These are phyloP conservation scores for Yarrowia bubula DNA, from an alignment of 805 yeast genomes.

Conservation along the genomic window DNA sequence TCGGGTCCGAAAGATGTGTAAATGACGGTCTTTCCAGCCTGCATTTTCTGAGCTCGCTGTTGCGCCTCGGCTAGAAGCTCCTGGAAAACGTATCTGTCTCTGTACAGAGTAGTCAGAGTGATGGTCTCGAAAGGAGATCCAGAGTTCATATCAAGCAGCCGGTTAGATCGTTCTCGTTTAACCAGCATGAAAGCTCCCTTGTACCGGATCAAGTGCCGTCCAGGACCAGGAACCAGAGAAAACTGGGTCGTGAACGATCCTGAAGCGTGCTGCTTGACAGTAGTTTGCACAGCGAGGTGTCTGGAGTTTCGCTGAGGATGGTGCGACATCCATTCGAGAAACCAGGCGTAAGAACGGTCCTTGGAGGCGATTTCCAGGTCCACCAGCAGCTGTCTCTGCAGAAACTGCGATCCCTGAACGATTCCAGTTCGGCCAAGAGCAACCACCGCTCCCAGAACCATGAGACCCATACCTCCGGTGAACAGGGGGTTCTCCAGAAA, in stretches of 20 bases:
- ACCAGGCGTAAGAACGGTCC: constrained; percentile 93
- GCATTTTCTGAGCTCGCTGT: constrained; percentile 69
- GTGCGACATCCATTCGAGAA: constrained; percentile 91
- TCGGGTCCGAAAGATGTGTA: constrained; percentile 97
- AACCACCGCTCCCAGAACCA: constrained; percentile 88
- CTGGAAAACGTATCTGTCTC: constrained; percentile 69
- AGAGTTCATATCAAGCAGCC: constrained; percentile 79
- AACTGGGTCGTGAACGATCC: constrained; percentile 87
- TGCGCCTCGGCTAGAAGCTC: constrained; percentile 82
- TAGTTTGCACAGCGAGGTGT: constrained; percentile 87
- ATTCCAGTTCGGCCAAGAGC: constrained; percentile 74
- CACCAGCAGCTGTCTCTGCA: constrained; percentile 80
- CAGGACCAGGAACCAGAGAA: constrained; percentile 95
- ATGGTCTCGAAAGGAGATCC: constrained; percentile 97
- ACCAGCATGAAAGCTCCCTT: constrained; percentile 85
- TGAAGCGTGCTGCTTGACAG: constrained; percentile 82
- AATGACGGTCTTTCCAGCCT: constrained; percentile 91
- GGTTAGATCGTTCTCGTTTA: constrained; percentile 85
- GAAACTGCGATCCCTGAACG: constrained; percentile 58
- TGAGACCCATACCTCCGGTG: constrained; percentile 97
- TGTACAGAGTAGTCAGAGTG: constrained; percentile 83
- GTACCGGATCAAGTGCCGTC: constrained; percentile 83
- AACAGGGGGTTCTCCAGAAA: constrained; percentile 79
- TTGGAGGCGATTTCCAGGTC: constrained; percentile 91
- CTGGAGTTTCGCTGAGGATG: constrained; percentile 72